phyloP scores from a whole-genome alignment of 345 rosid species.

The Sisymbrium altissimum region DNA sequence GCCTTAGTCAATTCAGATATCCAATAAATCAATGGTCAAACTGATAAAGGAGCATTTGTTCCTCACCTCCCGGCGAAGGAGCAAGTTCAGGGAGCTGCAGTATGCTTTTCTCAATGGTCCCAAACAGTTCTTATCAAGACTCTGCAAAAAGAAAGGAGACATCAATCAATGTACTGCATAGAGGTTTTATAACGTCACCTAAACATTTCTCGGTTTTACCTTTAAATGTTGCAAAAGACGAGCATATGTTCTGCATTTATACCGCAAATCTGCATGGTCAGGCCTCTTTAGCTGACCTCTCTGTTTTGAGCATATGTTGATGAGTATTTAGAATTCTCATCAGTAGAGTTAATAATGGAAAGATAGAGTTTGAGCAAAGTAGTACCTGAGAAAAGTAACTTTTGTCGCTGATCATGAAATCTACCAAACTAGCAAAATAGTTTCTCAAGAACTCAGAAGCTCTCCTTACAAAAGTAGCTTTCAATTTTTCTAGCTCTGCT shows the following conservation, averaged over 20 bases:
- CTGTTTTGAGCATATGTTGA: conserved; percentile 46
- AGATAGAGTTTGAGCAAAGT: not conserved
- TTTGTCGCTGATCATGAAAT: conserved; percentile 97
- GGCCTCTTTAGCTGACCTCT: conserved; percentile 98
- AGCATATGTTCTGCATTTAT: conserved; percentile 99
- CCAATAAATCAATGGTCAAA: not conserved
- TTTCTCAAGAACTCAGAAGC: conserved; percentile 96
- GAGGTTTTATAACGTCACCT: conserved; percentile 3
- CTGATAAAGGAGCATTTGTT: conserved; percentile 2
- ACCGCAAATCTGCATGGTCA: conserved; percentile 98
- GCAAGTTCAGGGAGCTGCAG: conserved; percentile 93
- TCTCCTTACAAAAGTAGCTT: conserved; percentile 75
- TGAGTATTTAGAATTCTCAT: conserved; percentile 14
- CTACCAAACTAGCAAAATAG: conserved; percentile 97
- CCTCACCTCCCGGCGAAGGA: conserved; percentile 97
- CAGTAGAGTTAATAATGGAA: not conserved
- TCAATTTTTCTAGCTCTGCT: conserved; percentile 76
- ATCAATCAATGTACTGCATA: not conserved
- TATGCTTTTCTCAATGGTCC: conserved; percentile 92
- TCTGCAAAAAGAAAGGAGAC: conserved; percentile 40
- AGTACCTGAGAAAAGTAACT: conserved; percentile 97
- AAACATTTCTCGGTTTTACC: conserved; percentile 40
- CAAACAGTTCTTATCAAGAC: conserved; percentile 91
- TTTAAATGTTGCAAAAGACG: conserved; percentile 96
- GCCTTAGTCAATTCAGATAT: not conserved